Evolutionary conservation across 2,329 filamentous ascomycete species (phyloP), one percentile per base, ranked within the genome.

Genomic region (Fusarium sp.): DNA sequence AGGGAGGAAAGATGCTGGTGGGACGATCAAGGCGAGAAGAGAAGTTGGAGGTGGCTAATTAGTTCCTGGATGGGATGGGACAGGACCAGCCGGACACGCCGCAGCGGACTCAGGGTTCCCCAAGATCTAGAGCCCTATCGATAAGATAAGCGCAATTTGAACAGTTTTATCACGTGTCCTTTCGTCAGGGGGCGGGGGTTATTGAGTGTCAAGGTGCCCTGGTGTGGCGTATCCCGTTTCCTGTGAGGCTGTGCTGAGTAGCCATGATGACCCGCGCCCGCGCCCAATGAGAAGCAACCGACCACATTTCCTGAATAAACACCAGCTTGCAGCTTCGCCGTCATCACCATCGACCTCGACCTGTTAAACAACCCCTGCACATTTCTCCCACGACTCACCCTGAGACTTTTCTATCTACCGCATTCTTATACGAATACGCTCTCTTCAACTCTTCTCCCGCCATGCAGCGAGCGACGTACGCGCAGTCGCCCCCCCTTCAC

Each of bases 401-500:
- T 38, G 45, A 58, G 30, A 8, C 22, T 20, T 12, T 47, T 25
- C 33, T 25, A 33, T 30, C 45, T 27, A 30, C 40, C 20, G 33
- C 33, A 59, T 32, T 17, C 35, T 57, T 35, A 22, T 47, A 45
- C 40, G 37, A 63, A n/a, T 0, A 56, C 56, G 33, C 61, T 47
- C 58, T 40, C 17, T 65, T 15, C 33, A 69, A 45, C 66, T 27
- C 60, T 68, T 45, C 12, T 45, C 70, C 69, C 83, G 89, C 81
- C 71, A 98, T 98, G 96, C 96, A 98, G 86, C 93, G 95, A 82
- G 89, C 92, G 81, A 88, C 91, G 64, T 98, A 97, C 86, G 91
- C 91, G 83, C 94, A 95, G 81, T 98, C 95, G 81, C 96, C 95
- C 82, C 95, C 96, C 76, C 91, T 98, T 78, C 97, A 98, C 85